A percentile compares a stretch with the other conserved stretches of the same genome.
Evolutionary conservation across 441 rosid genomes (phyloP).

Genomic region (Aquilaria agallochum): DNA sequence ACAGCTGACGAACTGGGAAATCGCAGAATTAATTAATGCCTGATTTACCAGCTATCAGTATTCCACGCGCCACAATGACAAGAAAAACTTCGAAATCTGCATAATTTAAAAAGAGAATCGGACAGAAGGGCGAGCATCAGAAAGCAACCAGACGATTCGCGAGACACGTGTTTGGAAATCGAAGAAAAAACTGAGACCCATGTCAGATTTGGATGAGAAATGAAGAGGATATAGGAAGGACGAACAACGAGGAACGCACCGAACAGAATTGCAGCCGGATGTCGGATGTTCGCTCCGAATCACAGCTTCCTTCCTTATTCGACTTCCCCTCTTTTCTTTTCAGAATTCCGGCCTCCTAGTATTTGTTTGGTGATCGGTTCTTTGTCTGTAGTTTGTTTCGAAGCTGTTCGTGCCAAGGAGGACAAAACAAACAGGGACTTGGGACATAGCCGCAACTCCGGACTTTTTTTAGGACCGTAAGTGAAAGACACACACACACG

Average conservation of each 20-base stretch:
- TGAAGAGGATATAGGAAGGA: conserved; percentile 20
- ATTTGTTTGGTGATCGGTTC: conserved; percentile 20
- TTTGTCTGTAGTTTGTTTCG: conserved; percentile 1
- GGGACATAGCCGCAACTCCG: neutral
- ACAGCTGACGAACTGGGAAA: conserved; percentile 5
- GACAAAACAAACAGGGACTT: conserved; percentile 12
- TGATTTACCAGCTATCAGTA: neutral
- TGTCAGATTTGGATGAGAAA: conserved; percentile 14
- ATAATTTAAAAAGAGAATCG: neutral
- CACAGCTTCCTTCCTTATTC: neutral
- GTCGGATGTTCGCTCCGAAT: conserved; percentile 1
- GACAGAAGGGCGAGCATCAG: neutral
- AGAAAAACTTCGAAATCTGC: neutral
- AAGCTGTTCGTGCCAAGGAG: neutral
- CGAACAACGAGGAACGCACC: conserved; percentile 23
- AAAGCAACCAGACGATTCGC: conserved; percentile 9
- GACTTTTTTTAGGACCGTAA: neutral
- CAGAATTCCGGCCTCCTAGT: neutral
- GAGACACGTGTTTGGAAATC: conserved; percentile 8
- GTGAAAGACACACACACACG: neutral
- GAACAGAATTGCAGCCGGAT: conserved; percentile 7
- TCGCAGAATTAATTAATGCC: neutral
- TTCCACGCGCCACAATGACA: neutral
- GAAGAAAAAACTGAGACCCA: conserved; percentile 16
- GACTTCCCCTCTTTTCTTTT: neutral